A percentile compares a stretch with the other conserved stretches of the same genome.
Evolutionary conservation across 805 yeast species (phyloP).

Genomic region (Candida chilensis): DNA sequence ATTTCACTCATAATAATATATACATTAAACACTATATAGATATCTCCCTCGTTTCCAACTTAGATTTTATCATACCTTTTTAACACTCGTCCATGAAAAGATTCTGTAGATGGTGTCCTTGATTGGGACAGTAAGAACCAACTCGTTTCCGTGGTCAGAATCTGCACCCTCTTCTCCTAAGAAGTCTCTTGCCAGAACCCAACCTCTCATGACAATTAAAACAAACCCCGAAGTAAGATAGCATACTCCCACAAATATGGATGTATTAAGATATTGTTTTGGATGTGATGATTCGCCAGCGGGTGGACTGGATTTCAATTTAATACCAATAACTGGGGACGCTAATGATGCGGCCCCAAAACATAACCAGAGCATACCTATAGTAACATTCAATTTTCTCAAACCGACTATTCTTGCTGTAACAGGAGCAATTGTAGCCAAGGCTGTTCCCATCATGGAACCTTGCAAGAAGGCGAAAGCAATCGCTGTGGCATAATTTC

Average conservation of each 20-base stretch:
- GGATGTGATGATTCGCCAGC: conserved; percentile 23
- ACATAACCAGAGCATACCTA: conserved; percentile 44
- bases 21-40: too few relatives aligned
- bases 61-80: too few relatives aligned
- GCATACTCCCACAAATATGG: conserved; percentile 51
- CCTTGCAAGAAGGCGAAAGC: conserved; percentile 46
- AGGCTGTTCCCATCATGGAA: conserved; percentile 50
- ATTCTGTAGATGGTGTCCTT: too few relatives aligned
- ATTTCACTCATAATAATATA: too few relatives aligned
- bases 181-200: conserved; percentile 41
- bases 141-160: conserved; percentile 14
- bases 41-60: too few relatives aligned
- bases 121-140: conserved; percentile 5
- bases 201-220: conserved; percentile 41
- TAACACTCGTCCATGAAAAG: too few relatives aligned
- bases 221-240: conserved; percentile 35
- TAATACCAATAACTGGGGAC: conserved; percentile 54
- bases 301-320: conserved; percentile 25
- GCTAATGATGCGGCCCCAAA: conserved; percentile 41
- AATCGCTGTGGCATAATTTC: conserved; percentile 46
- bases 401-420: conserved; percentile 46
- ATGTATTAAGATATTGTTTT: conserved; percentile 39
- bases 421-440: conserved; percentile 45
- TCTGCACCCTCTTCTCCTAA: conserved; percentile 11
- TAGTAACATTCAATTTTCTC: conserved; percentile 35